phyloP scores from a whole-genome alignment of 352 stramenopile genomes.

The Globisporangium yorkense region DNA sequence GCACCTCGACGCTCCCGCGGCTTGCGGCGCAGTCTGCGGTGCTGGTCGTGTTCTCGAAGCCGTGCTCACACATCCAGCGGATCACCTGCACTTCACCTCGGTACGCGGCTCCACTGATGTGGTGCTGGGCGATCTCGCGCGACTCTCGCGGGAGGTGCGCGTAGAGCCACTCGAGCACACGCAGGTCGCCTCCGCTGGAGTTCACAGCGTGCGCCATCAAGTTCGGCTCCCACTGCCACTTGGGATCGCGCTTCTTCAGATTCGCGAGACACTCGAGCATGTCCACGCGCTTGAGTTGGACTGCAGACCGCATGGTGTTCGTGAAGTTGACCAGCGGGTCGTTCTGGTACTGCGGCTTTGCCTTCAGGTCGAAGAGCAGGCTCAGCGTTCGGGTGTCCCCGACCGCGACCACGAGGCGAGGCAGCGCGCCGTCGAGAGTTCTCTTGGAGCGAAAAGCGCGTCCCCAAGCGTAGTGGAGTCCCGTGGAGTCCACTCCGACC shows the following conservation, averaged over 20 bases:
- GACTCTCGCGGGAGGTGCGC: background rate
- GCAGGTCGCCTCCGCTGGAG: background rate
- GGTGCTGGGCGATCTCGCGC: background rate
- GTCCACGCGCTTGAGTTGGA: background rate
- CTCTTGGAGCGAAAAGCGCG: background rate
- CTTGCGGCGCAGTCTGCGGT: background rate
- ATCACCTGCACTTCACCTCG: background rate
- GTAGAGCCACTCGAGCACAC: constrained; percentile 4
- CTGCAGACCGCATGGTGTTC: background rate
- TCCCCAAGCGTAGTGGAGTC: background rate
- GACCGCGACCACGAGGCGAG: background rate
- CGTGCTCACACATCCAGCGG: background rate
- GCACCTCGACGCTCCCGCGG: background rate
- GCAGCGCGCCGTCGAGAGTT: background rate
- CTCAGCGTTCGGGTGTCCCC: background rate
- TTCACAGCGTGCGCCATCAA: background rate
- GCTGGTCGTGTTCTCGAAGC: background rate
- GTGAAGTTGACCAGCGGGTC: background rate
- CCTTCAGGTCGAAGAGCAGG: background rate
- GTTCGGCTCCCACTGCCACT: constrained; percentile 1
- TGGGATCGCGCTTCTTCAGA: background rate
- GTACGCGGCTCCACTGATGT: background rate
- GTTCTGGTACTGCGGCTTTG: background rate
- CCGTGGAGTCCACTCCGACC: background rate
- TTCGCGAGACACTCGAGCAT: background rate